Percentiles rank a stretch among this genome's conserved stretches.
phyloP scores from a whole-genome alignment of 305 asterid species.

The Striga hermonthica region DNA sequence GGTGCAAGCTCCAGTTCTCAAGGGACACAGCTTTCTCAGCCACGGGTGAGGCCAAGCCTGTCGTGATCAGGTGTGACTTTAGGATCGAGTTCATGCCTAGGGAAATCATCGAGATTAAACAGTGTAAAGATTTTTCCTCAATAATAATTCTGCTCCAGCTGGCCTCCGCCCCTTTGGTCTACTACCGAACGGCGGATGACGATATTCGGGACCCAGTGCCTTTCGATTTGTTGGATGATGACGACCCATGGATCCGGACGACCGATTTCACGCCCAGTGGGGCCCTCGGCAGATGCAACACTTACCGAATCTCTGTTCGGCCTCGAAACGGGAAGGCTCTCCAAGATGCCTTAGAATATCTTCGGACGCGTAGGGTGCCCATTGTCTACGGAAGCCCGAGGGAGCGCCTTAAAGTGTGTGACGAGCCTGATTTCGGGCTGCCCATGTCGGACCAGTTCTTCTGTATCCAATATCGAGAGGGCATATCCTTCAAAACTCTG shows the following conservation, averaged over 20 bases:
- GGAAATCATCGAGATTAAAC: constrained; percentile 62
- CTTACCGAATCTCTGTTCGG: constrained; percentile 53
- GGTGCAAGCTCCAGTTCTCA: constrained; percentile 62
- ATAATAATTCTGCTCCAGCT: constrained; percentile 53
- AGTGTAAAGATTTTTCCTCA: constrained; percentile 37
- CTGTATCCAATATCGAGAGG: constrained; percentile 52
- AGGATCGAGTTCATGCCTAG: constrained; percentile 67
- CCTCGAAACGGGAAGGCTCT: constrained; percentile 53
- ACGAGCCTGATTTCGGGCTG: constrained; percentile 65
- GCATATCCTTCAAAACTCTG: constrained; percentile 53
- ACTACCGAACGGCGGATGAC: constrained; percentile 86
- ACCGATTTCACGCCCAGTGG: constrained; percentile 76
- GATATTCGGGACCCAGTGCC: constrained; percentile 70
- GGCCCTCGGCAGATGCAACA: constrained; percentile 80
- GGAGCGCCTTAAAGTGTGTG: constrained; percentile 34
- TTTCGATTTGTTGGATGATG: constrained; percentile 78
- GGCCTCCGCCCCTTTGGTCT: constrained; percentile 67
- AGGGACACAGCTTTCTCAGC: constrained; percentile 63
- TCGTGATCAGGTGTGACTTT: constrained; percentile 63
- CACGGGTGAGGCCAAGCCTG: constrained; percentile 39
- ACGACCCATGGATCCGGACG: constrained; percentile 96
- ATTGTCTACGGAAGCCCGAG: constrained; percentile 23
- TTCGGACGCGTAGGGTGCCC: constrained; percentile 44
- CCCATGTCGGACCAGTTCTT: constrained; percentile 55
- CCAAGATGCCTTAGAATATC: constrained; percentile 45